Percentiles rank a stretch among this genome's conserved stretches.
Evolutionary conservation across 2,329 filamentous ascomycete genomes (phyloP).

Genomic region (Epichloe baconii): DNA sequence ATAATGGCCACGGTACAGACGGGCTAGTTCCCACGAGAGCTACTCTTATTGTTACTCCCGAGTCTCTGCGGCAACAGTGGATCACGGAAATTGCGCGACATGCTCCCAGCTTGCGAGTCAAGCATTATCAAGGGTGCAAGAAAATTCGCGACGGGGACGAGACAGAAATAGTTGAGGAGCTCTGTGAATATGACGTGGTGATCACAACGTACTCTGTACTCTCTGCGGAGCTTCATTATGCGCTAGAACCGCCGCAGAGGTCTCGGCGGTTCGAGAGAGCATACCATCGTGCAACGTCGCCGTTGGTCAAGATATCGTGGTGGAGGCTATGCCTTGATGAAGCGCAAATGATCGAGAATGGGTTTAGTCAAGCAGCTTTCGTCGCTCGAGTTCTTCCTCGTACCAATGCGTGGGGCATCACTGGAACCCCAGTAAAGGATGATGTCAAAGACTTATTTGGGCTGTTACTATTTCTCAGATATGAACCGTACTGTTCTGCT

Average conservation of each 20-base stretch:
- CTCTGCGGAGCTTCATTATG: constrained; percentile 68
- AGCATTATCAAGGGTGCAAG: constrained; percentile 41
- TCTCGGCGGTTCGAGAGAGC: constrained; percentile 50
- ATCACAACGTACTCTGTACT: constrained; percentile 58
- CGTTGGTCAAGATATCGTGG: constrained; percentile 71
- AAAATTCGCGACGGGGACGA: constrained; percentile 22
- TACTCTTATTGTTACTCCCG: constrained; percentile 49
- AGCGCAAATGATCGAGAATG: constrained; percentile 88
- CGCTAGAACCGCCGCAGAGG: constrained; percentile 56
- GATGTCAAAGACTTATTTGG: constrained; percentile 67
- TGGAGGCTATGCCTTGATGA: constrained; percentile 72
- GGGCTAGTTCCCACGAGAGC: constrained; percentile 36
- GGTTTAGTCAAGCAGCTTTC: constrained; percentile 68
- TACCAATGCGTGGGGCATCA: constrained; percentile 81
- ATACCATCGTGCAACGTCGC: constrained; percentile 56
- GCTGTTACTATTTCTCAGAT: constrained; percentile 66
- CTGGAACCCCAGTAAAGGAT: constrained; percentile 74
- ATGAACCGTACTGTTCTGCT: constrained; percentile 59
- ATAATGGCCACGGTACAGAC: constrained; percentile 22
- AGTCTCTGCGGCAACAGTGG: constrained; percentile 47
- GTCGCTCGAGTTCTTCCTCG: constrained; percentile 72
- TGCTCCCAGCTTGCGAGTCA: constrained; percentile 42
- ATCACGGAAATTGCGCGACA: constrained; percentile 44
- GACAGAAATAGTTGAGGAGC: constrained; percentile 26
- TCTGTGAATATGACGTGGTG: constrained; percentile 44